These are phyloP conservation scores for Globisporangium barbulae DNA, from an alignment of 352 stramenopile species.

Conservation along the genomic window DNA sequence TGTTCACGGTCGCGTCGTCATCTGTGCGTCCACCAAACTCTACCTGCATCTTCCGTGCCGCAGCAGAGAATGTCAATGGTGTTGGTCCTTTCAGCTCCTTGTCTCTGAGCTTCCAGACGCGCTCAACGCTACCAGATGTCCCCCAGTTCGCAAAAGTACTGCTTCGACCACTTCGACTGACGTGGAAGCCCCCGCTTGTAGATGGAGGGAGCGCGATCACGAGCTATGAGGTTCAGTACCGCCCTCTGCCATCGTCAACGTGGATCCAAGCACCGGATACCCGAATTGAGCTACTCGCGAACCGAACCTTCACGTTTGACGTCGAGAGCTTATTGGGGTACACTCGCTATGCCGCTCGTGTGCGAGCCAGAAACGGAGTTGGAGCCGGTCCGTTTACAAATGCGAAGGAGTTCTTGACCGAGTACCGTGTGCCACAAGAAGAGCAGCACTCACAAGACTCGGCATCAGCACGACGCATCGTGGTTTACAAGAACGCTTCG, in stretches of 20 bases:
- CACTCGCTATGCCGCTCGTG: slow-evolving; percentile 37
- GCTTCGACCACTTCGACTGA: slow-evolving; percentile 15
- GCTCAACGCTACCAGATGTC: slow-evolving; percentile 19
- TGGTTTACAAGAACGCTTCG: slow-evolving; percentile 23
- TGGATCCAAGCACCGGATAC: slow-evolving; percentile 28
- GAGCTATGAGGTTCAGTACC: slow-evolving; percentile 49
- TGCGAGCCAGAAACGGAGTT: slow-evolving; percentile 32
- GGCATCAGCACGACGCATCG: not conserved
- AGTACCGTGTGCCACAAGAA: slow-evolving; percentile 14
- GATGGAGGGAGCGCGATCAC: slow-evolving; percentile 26
- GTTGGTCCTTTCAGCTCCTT: slow-evolving; percentile 43
- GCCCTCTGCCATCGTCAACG: slow-evolving; percentile 31
- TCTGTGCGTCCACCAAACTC: slow-evolving; percentile 32
- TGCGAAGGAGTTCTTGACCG: slow-evolving; percentile 38
- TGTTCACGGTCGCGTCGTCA: slow-evolving; percentile 31
- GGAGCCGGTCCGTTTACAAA: slow-evolving; percentile 26
- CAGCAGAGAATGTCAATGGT: slow-evolving; percentile 48
- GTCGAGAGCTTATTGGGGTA: slow-evolving; percentile 20
- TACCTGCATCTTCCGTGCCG: slow-evolving; percentile 51
- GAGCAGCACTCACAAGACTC: not conserved
- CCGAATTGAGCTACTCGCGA: slow-evolving; percentile 3
- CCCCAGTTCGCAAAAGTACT: slow-evolving; percentile 10
- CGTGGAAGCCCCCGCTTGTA: slow-evolving; percentile 31
- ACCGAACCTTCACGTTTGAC: slow-evolving; percentile 12
- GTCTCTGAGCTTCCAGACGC: slow-evolving; percentile 35